Evolutionary conservation across 2,329 filamentous ascomycete species (phyloP), one percentile per base, ranked within the genome.

Genomic region (Exophiala alcalophila): DNA sequence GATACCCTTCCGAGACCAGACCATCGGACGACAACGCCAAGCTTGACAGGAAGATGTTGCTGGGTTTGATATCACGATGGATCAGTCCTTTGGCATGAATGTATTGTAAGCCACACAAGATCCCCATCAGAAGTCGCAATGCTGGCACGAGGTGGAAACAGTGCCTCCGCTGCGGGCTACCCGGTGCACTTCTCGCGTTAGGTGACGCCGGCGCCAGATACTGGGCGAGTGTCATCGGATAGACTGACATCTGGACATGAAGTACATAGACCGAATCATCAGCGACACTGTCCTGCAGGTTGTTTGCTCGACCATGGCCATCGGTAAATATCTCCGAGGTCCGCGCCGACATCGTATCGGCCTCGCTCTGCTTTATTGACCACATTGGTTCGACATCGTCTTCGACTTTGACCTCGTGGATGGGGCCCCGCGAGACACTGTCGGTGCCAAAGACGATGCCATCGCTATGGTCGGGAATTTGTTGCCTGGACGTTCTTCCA

Each of bases 231-330:
- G 78, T 82, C 38, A 81, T 68, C 1, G 80, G 78, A 58, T 82
- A 78, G 3, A 81, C 66, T 4, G 76, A 77, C 79, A 84, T 84
- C 56, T 84, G 80, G n/a, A 84, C 78, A 58, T 83, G 80, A 6
- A 84, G 66, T 10, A 55, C 53, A 33, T 55, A 54, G 27, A 52
- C 52, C 2, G 49, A 46, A 20, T 41, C 52, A 62, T 61, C 25
- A 61, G 49, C 24, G 61, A 63, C 4, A 59, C 64, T 30, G 18
- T 51, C 50, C 4, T 31, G 26, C 16, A 23, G n/a, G 16, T n/a
- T 10, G 33, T 30, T 46, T 5, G 45, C 29, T 12, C 30, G 25
- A 15, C 32, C 49, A 25, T 48, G 24, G 12, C 52, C 52, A 24
- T 54, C 52, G n/a, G 52, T 52, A 31, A 54, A 54, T 12, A 54